Conservation (phyloP, 164 flowering plant genomes). For the Vitis rotundifolia region DNA sequence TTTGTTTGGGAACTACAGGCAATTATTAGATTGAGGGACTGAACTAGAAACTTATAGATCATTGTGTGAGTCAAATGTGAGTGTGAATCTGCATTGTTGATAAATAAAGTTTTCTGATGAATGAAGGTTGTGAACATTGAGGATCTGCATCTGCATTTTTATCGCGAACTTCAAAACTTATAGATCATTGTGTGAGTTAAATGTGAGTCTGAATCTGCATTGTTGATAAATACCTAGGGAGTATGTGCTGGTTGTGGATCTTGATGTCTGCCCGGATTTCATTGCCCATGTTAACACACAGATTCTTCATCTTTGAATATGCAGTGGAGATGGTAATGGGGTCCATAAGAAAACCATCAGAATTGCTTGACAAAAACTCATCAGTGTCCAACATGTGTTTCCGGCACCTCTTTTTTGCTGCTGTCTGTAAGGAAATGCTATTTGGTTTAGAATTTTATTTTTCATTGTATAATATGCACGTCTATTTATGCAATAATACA, state of each 20-base stretch:
- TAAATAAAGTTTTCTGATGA: no score
- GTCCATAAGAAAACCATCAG: constrained; percentile 68
- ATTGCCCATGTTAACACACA: constrained; percentile 60
- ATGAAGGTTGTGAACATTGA: no score
- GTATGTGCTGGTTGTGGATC: constrained; percentile 81
- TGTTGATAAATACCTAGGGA: constrained; percentile 65
- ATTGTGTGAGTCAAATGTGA: no score
- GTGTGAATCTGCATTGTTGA: no score
- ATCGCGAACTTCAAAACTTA: no score
- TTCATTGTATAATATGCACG: neutral
- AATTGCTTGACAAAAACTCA: constrained; percentile 73
- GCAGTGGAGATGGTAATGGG: constrained; percentile 68
- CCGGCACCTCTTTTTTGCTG: constrained; percentile 74
- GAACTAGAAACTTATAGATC: no score
- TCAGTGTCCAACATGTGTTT: constrained; percentile 87
- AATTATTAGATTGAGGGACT: no score
- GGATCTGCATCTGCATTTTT: no score
- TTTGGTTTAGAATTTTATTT: constrained; percentile 1
- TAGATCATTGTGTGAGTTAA: no score
- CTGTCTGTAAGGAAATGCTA: constrained; percentile 50
- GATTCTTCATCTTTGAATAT: constrained; percentile 81
- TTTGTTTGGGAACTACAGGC: no score
- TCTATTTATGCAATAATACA: neutral
- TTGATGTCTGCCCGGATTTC: constrained; percentile 85
- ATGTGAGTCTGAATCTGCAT: no score